Percentiles rank a stretch among this genome's conserved stretches.
These are phyloP conservation scores for Candida maltosa DNA, from an alignment of 805 yeast species.

Conservation along the genomic window DNA sequence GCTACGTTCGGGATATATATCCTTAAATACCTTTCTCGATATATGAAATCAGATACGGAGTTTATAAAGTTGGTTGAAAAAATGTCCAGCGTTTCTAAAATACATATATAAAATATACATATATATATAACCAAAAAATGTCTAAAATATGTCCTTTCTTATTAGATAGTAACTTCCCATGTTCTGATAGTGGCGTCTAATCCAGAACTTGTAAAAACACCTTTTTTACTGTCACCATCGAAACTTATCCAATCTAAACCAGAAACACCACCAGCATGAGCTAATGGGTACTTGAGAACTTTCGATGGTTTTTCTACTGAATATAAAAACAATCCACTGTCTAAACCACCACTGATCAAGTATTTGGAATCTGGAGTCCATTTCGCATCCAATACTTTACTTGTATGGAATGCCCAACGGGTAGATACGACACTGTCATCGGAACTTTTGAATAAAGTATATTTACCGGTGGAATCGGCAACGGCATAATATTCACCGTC, in stretches of 20 bases:
- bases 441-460: conserved; percentile 59
- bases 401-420: conserved; percentile 94
- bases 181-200: conserved; percentile 74
- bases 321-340: conserved; percentile 76
- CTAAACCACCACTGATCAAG: conserved; percentile 78
- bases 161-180: conserved; percentile 50
- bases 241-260: conserved; percentile 67
- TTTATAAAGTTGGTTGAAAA: conserved; percentile 16
- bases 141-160: background rate
- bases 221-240: conserved; percentile 18
- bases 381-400: conserved; percentile 68
- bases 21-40: conserved; percentile 24
- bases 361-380: conserved; percentile 78
- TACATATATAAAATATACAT: conserved; percentile 3
- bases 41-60: conserved; percentile 13
- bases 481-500: conserved; percentile 68
- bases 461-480: conserved; percentile 86
- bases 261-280: conserved; percentile 80
- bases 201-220: conserved; percentile 65
- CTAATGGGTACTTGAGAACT: conserved; percentile 68
- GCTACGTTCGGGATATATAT: conserved; percentile 37
- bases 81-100: conserved; percentile 7
- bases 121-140: conserved; percentile 1
- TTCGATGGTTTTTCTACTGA: conserved; percentile 76
- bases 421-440: conserved; percentile 65